Evolutionary conservation across 768 basidiomycete genomes (phyloP), one percentile per base, ranked within the genome.

Genomic region (Suillus luteus): DNA sequence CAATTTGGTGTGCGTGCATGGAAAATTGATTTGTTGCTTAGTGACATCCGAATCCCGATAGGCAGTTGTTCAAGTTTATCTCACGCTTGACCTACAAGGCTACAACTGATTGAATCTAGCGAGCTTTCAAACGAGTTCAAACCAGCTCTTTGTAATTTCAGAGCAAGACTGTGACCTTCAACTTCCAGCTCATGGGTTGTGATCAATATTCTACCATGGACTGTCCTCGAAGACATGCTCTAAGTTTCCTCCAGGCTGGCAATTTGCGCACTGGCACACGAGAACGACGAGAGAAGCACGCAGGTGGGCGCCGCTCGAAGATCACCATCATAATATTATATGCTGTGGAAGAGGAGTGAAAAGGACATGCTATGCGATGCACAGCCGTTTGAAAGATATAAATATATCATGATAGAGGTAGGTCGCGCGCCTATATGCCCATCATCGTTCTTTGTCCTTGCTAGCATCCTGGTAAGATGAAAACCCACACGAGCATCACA

Each of bases 211-310:
- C 33, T 82, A 61, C 92, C 92, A 70, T 93, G 93, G 70, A 72
- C 91, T 91, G 72, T 86, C 83, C 68, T 91, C 87, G 66, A 95
- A 93, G 8, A 90, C 78, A 94, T 63, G 17, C 79, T 77, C 61
- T 67, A 74, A 17, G 87, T 75, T 37, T 72, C 37, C 10, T 35
- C 33, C 33, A 6, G 8, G 33, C 33, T 35, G 33, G 8, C 33
- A 35, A 35, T 35, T 7, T 7, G 33, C 33, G 0, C 33, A 2
- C 7, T 7, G 1, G 5, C 33, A 35, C 33, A 35, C 33, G 5
- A 35, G 33, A 35, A 35, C 33, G 1, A 35, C 7, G 33, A 2
- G 33, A 35, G 33, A 35, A 4, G 33, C 6, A 41, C 40, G 40
- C 40, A 41, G 40, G 40, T 17, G 40, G 14, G 1, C 15, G 5